Evolutionary conservation across 352 stramenopile genomes (phyloP), one percentile per base, ranked within the genome.

Genomic region (Thalassiosira sp.): DNA sequence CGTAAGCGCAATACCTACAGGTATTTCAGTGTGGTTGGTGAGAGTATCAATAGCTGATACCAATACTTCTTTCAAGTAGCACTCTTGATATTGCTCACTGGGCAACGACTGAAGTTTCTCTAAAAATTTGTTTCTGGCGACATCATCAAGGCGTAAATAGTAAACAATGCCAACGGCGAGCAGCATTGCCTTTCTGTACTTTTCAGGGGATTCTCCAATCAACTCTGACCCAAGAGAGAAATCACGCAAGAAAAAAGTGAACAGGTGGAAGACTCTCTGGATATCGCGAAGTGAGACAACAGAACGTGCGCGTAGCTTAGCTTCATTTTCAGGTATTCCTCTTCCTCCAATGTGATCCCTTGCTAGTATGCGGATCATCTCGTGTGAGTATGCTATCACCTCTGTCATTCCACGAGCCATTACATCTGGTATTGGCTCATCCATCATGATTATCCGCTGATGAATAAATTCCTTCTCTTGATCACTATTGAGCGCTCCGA

Each of bases 391-490:
- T 18, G 76, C 65, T 25, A 84, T 58, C 24, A 84, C 24, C 43
- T 84, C 76, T 24, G 63, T 81, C 70, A 84, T 76, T 49, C 40
- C 13, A 24, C 68, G 59, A 8, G 61, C 49, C 2, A 76, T 37
- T 18, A 48, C 28, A 28, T 27, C n/a, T 13, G 77, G 16, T 2
- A 86, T 61, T 16, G 48, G 5, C 31, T 72, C 40, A 54, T 90
- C 75, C 25, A 76, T 71, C 69, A 84, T 81, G 10, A 51, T 15
- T 24, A 88, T 65, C 33, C 71, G n/a, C 15, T 73, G 61, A 24
- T 71, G 54, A 16, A 90, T 90, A 56, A 89, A 90, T 11, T 87
- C 78, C 40, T 76, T 80, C 58, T 90, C 84, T 59, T 86, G 78
- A 13, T 84, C 68, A 20, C 28, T 48, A 16, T 72, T 67, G 0